Conservation (phyloP, 2,329 filamentous ascomycete genomes). For the Akanthomyces muscarius region DNA sequence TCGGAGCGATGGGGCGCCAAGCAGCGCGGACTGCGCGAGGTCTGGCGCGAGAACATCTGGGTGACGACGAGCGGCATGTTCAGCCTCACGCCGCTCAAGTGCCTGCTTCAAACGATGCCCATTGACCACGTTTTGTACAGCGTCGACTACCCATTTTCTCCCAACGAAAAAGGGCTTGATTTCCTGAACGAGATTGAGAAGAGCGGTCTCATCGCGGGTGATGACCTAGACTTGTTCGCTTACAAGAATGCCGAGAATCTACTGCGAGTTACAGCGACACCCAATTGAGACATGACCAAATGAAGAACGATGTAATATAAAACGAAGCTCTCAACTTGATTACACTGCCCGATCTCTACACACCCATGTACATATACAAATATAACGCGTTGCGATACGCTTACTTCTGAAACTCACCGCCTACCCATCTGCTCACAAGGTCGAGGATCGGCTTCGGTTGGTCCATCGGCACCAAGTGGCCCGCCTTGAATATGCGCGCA, state of each 20-base stretch:
- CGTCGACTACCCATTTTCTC: conserved; percentile 54
- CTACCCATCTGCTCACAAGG: conserved; percentile 93
- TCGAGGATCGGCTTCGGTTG: conserved; percentile 86
- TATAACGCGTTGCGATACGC: no score
- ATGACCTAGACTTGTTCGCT: conserved; percentile 46
- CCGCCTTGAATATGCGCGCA: conserved; percentile 80
- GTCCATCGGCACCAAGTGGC: conserved; percentile 97
- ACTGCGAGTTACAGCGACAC: conserved; percentile 30
- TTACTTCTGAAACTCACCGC: conserved; percentile 64
- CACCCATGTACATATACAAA: not conserved
- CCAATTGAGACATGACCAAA: not conserved
- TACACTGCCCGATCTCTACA: not conserved
- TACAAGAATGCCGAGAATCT: conserved; percentile 49
- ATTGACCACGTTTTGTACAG: conserved; percentile 52
- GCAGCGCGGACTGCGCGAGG: conserved; percentile 39
- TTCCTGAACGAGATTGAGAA: conserved; percentile 46
- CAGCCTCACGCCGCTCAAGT: conserved; percentile 44
- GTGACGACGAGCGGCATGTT: conserved; percentile 54
- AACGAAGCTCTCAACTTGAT: no score
- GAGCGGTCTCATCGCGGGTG: conserved; percentile 45
- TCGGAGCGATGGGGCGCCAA: conserved; percentile 29
- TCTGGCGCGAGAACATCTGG: conserved; percentile 55
- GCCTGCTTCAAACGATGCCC: conserved; percentile 39
- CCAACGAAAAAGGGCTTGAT: conserved; percentile 43
- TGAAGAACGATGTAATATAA: not conserved